A percentile compares a stretch with the other conserved stretches of the same genome.
phyloP scores from a whole-genome alignment of 768 basidiomycete genomes.

The Leccinum fibrillosum region DNA sequence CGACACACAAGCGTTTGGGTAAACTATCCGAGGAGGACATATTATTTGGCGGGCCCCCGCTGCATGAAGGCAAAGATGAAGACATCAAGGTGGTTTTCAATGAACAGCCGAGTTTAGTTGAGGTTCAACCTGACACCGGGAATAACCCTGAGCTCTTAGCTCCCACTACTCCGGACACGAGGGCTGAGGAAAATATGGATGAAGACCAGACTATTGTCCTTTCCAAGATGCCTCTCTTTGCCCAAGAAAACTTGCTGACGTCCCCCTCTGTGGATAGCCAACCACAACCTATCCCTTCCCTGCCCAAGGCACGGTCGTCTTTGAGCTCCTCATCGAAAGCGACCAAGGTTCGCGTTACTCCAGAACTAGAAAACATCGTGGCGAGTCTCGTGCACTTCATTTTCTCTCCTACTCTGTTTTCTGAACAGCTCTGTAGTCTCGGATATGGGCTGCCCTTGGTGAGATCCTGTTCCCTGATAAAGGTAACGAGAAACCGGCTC shows the following conservation, averaged over 20 bases:
- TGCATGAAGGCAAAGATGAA: not conserved
- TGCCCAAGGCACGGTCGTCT: conserved; percentile 1
- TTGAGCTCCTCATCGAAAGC: conserved; percentile 20
- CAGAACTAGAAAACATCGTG: conserved; percentile 61
- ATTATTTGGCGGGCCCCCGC: conserved; percentile 7
- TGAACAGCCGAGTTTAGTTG: conserved; percentile 15
- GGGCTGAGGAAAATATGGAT: conserved; percentile 15
- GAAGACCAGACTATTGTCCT: conserved; percentile 34
- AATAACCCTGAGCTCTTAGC: not conserved
- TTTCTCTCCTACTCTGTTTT: not conserved
- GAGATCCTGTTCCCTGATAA: conserved; percentile 62
- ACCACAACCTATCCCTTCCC: conserved; percentile 4
- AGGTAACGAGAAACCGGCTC: conserved; percentile 40
- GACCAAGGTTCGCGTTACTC: conserved; percentile 50
- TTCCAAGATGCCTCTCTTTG: conserved; percentile 11
- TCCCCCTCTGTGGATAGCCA: conserved; percentile 1
- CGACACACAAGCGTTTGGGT: conserved; percentile 5
- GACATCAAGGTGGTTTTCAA: conserved; percentile 1
- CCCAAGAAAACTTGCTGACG: not conserved
- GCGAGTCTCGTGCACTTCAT: conserved; percentile 36
- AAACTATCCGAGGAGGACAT: conserved; percentile 4
- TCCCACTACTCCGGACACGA: conserved; percentile 1
- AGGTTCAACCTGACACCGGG: conserved; percentile 8
- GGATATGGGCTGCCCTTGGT: conserved; percentile 65
- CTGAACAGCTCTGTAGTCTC: conserved; percentile 40